Evolutionary conservation across 2,329 filamentous ascomycete species (phyloP), one percentile per base, ranked within the genome.

Genomic region (Fusarium bulbicola): DNA sequence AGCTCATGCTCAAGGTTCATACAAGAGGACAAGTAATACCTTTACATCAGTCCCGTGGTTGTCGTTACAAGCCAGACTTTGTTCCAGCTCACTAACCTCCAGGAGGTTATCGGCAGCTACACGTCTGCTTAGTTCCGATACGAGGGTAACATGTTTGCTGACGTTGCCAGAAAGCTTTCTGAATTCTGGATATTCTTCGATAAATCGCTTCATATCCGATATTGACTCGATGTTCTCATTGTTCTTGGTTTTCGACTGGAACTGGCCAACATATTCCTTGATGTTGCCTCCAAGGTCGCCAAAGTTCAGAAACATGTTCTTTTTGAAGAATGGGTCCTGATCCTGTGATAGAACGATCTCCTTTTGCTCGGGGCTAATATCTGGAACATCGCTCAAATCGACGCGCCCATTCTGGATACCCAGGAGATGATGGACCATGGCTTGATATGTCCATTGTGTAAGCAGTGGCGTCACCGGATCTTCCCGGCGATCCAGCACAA

Each of bases 301-400:
- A 81, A 98, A 99, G 80, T 98, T 98, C 78, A 97, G 89, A 76
- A 95, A 98, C 95, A 98, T 98, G 82, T 98, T 98, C 85, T 98
- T 98, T 83, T 88, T 98, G 86, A 99, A 99, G 84, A 99, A 99
- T 0, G 96, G 95, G 79, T 99, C 96, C 82, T 99, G 96, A 73
- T 99, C 96, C 82, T 96, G 95, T 3, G 95, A 97, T 40, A 99
- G 85, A 6, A 98, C 95, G 65, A 99, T 96, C 83, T 99, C 96
- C 79, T 92, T 95, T 60, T 98, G 86, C 80, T 98, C 95, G 3
- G 94, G 92, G 21, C 93, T 88, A 63, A 97, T 90, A 61, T 97
- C 95, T 18, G 93, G 93, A 1, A 97, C 91, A 62, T 93, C 89
- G 70, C 92, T 92, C 39, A 99, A 86, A 79, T 97, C 93, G 2